Percentiles rank a stretch among this genome's conserved stretches.
Conservation (phyloP, 805 yeast species). For the Naumovozyma baii region DNA sequence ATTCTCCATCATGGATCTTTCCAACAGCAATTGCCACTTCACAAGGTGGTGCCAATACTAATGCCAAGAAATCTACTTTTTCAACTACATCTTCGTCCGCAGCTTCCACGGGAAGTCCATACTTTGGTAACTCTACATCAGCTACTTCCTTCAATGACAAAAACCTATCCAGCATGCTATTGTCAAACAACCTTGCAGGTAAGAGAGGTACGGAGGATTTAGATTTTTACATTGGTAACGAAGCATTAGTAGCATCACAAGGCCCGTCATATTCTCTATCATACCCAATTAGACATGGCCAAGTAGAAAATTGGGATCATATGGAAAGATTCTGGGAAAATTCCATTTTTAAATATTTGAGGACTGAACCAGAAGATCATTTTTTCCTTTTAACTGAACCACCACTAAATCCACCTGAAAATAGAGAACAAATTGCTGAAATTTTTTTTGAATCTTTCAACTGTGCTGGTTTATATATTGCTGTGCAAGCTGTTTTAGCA, state of each 20-base stretch:
- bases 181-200: conserved; percentile 39
- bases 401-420: conserved; percentile 98
- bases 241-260: conserved; percentile 83
- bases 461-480: conserved; percentile 96
- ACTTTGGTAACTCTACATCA: conserved; percentile 31
- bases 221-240: conserved; percentile 93
- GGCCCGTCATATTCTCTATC: conserved; percentile 81
- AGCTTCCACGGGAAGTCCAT: conserved; percentile 15
- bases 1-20: conserved; percentile 91
- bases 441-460: conserved; percentile 98
- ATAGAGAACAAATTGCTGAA: conserved; percentile 96
- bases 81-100: conserved; percentile 32
- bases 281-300: conserved; percentile 96
- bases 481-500: conserved; percentile 97
- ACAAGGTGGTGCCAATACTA: conserved; percentile 25
- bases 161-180: conserved; percentile 14
- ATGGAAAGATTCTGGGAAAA: conserved; percentile 99
- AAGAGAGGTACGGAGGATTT: conserved; percentile 90
- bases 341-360: conserved; percentile 87
- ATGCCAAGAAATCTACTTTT: conserved; percentile 30
- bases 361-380: conserved; percentile 99
- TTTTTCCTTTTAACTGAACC: conserved; percentile 94
- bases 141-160: conserved; percentile 28
- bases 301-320: conserved; percentile 98
- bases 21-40: conserved; percentile 91